Percentiles rank a stretch among this genome's conserved stretches.
Evolutionary conservation across 2,329 filamentous ascomycete genomes (phyloP).

Genomic region (Diaporthe citrichinensis): DNA sequence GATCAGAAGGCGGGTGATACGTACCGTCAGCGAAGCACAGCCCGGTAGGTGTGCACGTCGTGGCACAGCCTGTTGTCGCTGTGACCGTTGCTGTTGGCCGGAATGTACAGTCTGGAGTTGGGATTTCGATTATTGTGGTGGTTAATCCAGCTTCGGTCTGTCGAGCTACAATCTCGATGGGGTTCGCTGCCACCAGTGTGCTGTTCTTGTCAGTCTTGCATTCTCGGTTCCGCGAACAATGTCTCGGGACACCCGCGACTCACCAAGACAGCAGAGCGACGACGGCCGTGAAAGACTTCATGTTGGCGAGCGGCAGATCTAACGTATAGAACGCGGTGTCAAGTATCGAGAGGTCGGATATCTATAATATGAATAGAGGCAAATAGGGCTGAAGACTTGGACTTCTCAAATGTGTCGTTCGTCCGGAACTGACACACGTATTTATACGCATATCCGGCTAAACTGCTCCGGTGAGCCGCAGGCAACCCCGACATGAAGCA

Average conservation of each 20-base stretch:
- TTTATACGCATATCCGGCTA: not conserved
- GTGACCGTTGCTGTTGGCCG: conserved; percentile 20
- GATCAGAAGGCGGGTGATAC: not conserved
- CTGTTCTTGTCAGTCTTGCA: not conserved
- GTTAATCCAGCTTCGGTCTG: not conserved
- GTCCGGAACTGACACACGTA: not conserved
- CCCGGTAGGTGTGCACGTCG: not conserved
- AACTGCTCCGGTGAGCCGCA: not conserved
- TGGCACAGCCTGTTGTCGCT: conserved; percentile 28
- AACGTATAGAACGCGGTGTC: not conserved
- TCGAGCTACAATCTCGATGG: not conserved
- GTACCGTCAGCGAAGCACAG: conserved; percentile 1
- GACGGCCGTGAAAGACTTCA: conserved; percentile 14
- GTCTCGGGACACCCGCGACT: not conserved
- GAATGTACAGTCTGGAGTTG: conserved; percentile 16
- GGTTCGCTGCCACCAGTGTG: conserved; percentile 8
- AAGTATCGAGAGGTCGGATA: not conserved
- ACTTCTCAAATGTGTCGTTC: not conserved
- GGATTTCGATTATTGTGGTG: not conserved
- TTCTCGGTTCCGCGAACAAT: no score
- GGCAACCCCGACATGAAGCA: not conserved
- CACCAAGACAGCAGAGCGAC: conserved; percentile 13
- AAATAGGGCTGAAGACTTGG: not conserved
- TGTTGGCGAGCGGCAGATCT: not conserved
- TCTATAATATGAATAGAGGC: not conserved